phyloP scores from a whole-genome alignment of 2,329 filamentous ascomycete species.

The Arthroderma sp. region DNA sequence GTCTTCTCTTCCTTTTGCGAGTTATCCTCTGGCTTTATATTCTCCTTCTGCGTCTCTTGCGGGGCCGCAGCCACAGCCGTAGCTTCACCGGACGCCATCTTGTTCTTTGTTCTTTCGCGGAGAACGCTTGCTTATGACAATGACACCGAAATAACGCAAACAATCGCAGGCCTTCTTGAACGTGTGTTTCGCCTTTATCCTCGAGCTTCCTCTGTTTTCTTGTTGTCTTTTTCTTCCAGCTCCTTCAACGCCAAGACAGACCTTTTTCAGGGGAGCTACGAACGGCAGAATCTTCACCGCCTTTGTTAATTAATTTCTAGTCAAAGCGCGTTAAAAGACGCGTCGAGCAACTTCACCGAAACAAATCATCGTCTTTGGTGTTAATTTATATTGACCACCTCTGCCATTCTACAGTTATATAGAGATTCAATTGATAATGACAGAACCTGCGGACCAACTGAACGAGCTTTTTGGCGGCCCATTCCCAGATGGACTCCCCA shows the following conservation, averaged over 20 bases:
- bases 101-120: too few species aligned
- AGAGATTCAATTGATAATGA: conserved; percentile 7
- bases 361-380: too few species aligned
- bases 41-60: not conserved
- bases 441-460: conserved; percentile 31
- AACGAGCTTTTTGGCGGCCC: conserved; percentile 48
- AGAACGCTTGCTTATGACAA: too few species aligned
- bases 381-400: too few species aligned
- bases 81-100: not conserved
- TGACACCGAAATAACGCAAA: not conserved
- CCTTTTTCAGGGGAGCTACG: not conserved
- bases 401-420: not conserved
- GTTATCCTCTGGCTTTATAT: not conserved
- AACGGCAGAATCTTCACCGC: not conserved
- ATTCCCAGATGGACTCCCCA: conserved; percentile 49
- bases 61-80: not conserved
- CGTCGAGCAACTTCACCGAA: too few species aligned
- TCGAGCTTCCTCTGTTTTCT: not conserved
- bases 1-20: not conserved
- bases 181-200: not conserved
- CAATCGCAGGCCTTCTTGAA: not conserved
- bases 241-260: not conserved
- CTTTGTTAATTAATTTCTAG: not conserved
- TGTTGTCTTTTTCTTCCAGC: not conserved
- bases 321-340: not conserved